A percentile compares a stretch with the other conserved stretches of the same genome.
Conservation (phyloP, 495 filamentous ascomycete species). For the Stereocaulon alpinum region DNA sequence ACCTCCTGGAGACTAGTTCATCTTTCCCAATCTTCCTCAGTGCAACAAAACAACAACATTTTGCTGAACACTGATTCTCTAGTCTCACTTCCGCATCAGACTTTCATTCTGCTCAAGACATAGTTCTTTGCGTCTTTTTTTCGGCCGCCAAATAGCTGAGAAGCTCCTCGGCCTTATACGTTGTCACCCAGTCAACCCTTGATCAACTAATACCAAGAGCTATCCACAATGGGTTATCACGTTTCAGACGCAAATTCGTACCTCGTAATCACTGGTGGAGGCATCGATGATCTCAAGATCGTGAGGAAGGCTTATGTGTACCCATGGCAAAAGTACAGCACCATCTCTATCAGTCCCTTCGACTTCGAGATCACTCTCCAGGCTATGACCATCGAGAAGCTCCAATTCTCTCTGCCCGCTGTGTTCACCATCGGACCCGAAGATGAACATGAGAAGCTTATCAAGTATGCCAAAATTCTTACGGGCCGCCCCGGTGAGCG, state of each 20-base stretch:
- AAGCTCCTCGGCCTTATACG: too few species aligned
- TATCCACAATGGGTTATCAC: constrained; percentile 21
- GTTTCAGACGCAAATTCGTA: constrained; percentile 43
- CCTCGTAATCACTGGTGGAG: constrained; percentile 72
- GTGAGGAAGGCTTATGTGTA: constrained; percentile 60
- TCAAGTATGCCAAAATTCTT: constrained; percentile 68
- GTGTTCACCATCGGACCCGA: constrained; percentile 77
- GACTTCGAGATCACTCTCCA: constrained; percentile 67
- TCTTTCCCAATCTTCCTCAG: too few species aligned
- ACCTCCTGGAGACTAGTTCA: not conserved
- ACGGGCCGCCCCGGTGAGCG: constrained; percentile 44
- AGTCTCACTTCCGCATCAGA: not conserved
- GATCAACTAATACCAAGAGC: not conserved
- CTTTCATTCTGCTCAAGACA: not conserved
- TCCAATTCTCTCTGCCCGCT: constrained; percentile 68
- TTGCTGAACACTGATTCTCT: too few species aligned
- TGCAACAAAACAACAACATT: too few species aligned
- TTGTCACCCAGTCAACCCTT: not conserved
- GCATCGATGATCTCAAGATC: constrained; percentile 59
- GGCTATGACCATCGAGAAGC: constrained; percentile 77
- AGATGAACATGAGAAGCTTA: constrained; percentile 51
- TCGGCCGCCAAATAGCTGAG: too few species aligned
- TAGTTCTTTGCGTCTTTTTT: too few species aligned
- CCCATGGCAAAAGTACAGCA: constrained; percentile 47
- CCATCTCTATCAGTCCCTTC: constrained; percentile 60